Conservation (phyloP, 768 basidiomycete species). For the Neoboletus brunneissimus region DNA sequence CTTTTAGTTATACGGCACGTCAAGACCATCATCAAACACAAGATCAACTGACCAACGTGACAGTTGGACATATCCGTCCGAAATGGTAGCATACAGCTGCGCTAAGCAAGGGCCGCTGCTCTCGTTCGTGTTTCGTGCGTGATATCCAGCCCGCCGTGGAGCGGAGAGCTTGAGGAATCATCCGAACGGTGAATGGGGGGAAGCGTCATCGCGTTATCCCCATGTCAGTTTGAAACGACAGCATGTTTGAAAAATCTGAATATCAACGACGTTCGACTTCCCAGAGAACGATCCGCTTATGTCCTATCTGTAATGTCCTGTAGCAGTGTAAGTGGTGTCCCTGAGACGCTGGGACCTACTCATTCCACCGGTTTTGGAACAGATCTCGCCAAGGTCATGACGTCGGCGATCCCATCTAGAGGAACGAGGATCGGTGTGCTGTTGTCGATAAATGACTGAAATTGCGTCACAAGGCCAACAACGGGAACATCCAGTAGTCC, state of each 20-base stretch:
- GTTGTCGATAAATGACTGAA: slow-evolving; percentile 18
- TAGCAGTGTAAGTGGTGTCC: not conserved
- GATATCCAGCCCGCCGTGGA: slow-evolving; percentile 23
- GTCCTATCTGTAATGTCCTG: not conserved
- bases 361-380: slow-evolving; percentile 6
- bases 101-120: slow-evolving; percentile 5
- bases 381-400: slow-evolving; percentile 14
- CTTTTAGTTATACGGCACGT: slow-evolving; percentile 2
- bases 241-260: slow-evolving; percentile 6
- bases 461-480: slow-evolving; percentile 24
- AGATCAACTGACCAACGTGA: slow-evolving; percentile 16
- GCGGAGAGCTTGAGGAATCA: slow-evolving; percentile 1
- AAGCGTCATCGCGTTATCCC: slow-evolving; percentile 2
- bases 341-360: not conserved
- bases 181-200: slow-evolving; percentile 8
- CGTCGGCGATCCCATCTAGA: slow-evolving; percentile 18
- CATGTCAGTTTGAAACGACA: slow-evolving; percentile 17
- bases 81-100: slow-evolving; percentile 5
- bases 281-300: not conserved
- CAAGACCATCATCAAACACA: slow-evolving; percentile 6
- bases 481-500: slow-evolving; percentile 8
- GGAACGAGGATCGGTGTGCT: slow-evolving; percentile 11
- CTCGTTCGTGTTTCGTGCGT: slow-evolving; percentile 20
- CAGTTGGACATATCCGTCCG: slow-evolving; percentile 10
- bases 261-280: not conserved